Conservation (phyloP, 805 yeast genomes). For the Cyberlindnera mycetangii region DNA sequence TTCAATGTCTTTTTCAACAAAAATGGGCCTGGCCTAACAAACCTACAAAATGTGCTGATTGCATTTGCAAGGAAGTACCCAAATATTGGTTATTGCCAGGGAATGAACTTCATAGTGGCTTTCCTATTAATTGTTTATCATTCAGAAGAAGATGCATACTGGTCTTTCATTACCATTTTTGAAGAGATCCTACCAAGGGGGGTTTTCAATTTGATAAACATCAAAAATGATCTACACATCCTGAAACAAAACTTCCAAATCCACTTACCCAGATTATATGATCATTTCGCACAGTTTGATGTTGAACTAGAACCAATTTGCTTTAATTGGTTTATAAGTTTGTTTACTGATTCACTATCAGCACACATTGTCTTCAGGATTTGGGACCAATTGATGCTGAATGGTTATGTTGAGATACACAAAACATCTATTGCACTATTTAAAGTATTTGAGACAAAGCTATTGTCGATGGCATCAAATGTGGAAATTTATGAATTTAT, state of each 20-base stretch:
- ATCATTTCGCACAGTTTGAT: constrained; percentile 33
- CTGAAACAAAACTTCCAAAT: constrained; percentile 35
- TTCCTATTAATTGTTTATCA: constrained; percentile 42
- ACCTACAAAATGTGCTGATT: constrained; percentile 43
- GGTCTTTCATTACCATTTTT: constrained; percentile 47
- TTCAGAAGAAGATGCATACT: constrained; percentile 50
- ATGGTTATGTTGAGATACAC: constrained; percentile 37
- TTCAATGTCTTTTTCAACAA: constrained; percentile 48
- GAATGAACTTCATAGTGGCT: constrained; percentile 60
- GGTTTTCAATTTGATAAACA: constrained; percentile 36
- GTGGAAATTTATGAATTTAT: constrained; percentile 36
- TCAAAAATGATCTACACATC: constrained; percentile 40
- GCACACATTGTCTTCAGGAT: constrained; percentile 49
- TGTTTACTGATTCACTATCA: constrained; percentile 51
- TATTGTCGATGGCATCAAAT: constrained; percentile 28
- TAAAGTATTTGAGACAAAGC: constrained; percentile 33
- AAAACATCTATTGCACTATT: constrained; percentile 36
- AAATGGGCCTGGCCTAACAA: constrained; percentile 52
- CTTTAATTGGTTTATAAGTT: constrained; percentile 54
- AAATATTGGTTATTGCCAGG: constrained; percentile 55
- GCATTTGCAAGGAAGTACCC: constrained; percentile 49
- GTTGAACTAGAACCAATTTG: constrained; percentile 49
- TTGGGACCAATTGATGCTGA: constrained; percentile 46
- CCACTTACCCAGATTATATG: constrained; percentile 37
- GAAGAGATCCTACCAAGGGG: constrained; percentile 47